These are phyloP conservation scores for Boletus reticuloceps DNA, from an alignment of 768 basidiomycete species.

Conservation along the genomic window DNA sequence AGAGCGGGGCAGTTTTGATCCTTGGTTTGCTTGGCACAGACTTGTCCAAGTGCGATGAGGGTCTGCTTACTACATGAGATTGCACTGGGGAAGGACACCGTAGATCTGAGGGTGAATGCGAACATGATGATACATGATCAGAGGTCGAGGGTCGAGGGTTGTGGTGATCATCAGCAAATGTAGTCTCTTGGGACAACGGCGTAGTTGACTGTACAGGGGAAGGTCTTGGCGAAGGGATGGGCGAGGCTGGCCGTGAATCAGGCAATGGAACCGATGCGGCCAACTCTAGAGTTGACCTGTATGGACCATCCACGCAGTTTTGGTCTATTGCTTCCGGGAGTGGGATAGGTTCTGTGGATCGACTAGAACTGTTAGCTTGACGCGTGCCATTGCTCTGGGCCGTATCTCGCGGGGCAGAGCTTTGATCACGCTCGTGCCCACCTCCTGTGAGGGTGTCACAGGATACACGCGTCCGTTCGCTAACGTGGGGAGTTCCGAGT, in stretches of 20 bases:
- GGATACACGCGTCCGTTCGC: neutral
- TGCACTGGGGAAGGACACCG: neutral
- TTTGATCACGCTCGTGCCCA: neutral
- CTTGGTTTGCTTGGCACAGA: slow-evolving; percentile 6
- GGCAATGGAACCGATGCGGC: slow-evolving; percentile 19
- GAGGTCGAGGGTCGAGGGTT: neutral
- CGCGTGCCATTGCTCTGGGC: neutral
- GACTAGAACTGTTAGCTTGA: neutral
- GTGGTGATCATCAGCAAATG: neutral
- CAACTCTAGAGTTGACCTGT: slow-evolving; percentile 3
- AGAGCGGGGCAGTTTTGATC: slow-evolving; percentile 29
- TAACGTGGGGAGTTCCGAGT: neutral
- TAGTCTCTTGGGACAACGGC: neutral
- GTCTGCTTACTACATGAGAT: neutral
- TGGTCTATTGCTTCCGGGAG: neutral
- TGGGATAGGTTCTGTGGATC: neutral
- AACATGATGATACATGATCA: neutral
- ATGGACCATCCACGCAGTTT: neutral
- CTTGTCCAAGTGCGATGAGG: slow-evolving; percentile 3
- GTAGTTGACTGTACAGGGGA: neutral
- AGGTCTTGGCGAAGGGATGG: neutral
- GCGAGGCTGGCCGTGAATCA: slow-evolving; percentile 19
- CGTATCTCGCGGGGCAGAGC: neutral
- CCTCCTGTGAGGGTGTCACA: neutral
- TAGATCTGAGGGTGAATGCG: slow-evolving; percentile 8